Evolutionary conservation across 345 rosid species (phyloP), one percentile per base, ranked within the genome.

Genomic region (Corchorus capsularis): DNA sequence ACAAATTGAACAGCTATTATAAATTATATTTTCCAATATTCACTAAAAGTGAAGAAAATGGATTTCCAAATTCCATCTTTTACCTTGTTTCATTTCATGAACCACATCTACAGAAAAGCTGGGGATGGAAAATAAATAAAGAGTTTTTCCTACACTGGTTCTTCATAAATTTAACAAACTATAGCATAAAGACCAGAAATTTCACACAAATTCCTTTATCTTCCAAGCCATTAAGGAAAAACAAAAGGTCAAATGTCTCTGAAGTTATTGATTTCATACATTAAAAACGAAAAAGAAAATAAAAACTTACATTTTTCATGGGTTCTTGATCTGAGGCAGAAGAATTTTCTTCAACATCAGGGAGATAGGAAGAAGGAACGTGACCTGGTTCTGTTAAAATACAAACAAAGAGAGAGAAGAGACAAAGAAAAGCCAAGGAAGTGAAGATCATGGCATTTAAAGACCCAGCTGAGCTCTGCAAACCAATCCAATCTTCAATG

Each of bases 331-430:
- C 76, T 43, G 72, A 77, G 16, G 13, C 62, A 53, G 67, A 52
- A 35, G 16, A 60, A 56, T 46, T 32, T 75, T 50, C 81, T 82
- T 92, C 97, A 64, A 89, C 84, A 79, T 92, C 97, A 83, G 91
- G 93, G 49, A 78, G 73, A 79, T 76, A 92, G 71, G 89, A 79
- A 13, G 87, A 65, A 6, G 94, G 91, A 55, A 86, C 89, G 56
- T 79, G 77, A 63, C 97, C 94, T 64, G 97, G 90, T 71, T 87
- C 92, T 27, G 84, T 69, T 14, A 86, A 60, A 80, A 89, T 86
- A 70, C 87, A 80, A 45, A 82, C 72, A 17, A 57, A 63, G 72
- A 87, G 87, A 35, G 92, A 86, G 62, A 82, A 69, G 71, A 89
- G 71, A 77, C 82, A 92, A 43, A 86, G 79, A 82, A 72, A 86